Base-by-base conservation (phyloP, 2,329 filamentous ascomycete species). In the Fusarium sp. region DNA sequence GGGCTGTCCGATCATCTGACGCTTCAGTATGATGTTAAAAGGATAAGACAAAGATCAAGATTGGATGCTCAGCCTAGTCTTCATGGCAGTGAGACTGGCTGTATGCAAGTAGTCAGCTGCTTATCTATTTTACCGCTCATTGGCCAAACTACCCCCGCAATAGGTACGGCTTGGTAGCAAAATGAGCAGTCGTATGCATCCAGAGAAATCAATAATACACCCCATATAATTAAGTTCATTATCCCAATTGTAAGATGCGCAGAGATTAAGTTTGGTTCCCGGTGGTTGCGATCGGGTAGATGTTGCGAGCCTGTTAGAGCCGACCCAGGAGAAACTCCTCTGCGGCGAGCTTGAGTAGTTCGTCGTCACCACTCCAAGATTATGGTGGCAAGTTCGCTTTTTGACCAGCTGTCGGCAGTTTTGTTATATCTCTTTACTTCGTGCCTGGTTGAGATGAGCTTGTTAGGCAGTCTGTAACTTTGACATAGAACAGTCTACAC, bases 221-320 rank as follows among this genome's bases (percentile, higher is more conserved):
- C 18, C 26, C 15, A 4, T 26, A 15, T 22, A 15, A 8, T 14
- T 22, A 0, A 28, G 4, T 15, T 28, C 3, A 22, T 15, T 6
- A 11, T 22, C 26, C 13, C 1, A 9, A 22, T 48, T 11, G 13
- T 0, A 5, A 17, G 26, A 4, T 7, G 6, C 0, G 9, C 22
- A 22, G 26, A 4, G 17, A 4, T 14, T 9, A 2, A 15, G 24
- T 28, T 17, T 20, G 14, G 9, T 22, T 30, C 20, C 10, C 9
- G 0, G 2, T 6, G 6, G 45, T 22, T 22, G 13, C 20, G 6
- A 0, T 6, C 11, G 13, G 26, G 45, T 15, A 47, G 26, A 12
- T 30, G 20, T 8, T 8, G 20, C 26, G 10, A 50, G 28, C 28
- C 10, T 3, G 22, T 12, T 17, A 9, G 0, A 48, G 4, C 6